Base-by-base conservation (phyloP, 2,329 filamentous ascomycete genomes). In the Stachybotrys chartarum region DNA sequence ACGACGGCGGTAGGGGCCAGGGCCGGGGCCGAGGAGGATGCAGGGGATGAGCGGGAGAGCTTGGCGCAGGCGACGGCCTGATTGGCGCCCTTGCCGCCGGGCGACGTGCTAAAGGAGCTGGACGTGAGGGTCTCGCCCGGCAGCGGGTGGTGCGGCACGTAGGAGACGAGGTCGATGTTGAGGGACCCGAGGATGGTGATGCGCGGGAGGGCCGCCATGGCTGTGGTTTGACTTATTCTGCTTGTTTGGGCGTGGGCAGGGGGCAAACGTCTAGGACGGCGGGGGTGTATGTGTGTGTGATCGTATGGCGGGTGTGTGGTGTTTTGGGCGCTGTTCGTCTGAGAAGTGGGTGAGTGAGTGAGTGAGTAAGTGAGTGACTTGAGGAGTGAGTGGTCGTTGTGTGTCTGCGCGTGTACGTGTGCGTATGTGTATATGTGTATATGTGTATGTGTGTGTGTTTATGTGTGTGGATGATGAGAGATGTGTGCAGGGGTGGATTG, bases 41-140 rank as follows among this genome's bases (percentile, higher is more conserved):
- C 66, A 50, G 67, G 57, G 35, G 67, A 62, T 31, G 78, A 66
- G 51, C 87, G 82, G 1, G 90, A 94, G 52, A 95, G 82, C 59
- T 93, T 89, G 52, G 87, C 89, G 73, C 88, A 91, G 30, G 91
- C 91, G 55, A 96, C 89, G 57, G 91, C 92, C 76, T 97, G 93
- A 76, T 97, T 97, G 58, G 92, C 91, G 60, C 93, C 93, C 75
- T 99, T 99, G 56, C 94, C 93, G 64, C 93, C 94, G 32, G 88
- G 86, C 48, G 88, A 91, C 42, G 87, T 90, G 66, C 81, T 81
- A 74, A 96, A 96, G 18, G 84, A 85, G 60, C 78, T 85, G 51
- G 90, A 83, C 3, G 89, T 92, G 53, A 97, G 80, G 3, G 93
- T 97, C 74, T 99, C 93, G 61, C 93, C 94, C 1, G 88, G 86